Conservation (phyloP, 495 filamentous ascomycete genomes). For the Echria macrotheca region DNA sequence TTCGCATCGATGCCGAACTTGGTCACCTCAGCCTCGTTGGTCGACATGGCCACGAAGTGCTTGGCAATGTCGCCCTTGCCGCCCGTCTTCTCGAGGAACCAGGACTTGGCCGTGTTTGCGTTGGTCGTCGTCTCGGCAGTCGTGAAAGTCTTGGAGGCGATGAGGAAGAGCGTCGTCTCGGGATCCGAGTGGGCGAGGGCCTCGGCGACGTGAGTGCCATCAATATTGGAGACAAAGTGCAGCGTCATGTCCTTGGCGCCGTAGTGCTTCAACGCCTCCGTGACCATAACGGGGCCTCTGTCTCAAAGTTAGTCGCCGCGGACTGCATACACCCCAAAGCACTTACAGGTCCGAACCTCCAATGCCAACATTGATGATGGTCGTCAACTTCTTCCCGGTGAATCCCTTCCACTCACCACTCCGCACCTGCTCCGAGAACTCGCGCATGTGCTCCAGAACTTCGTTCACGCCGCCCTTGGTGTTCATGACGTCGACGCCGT, state of each 20-base stretch:
- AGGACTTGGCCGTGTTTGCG: conserved; percentile 90
- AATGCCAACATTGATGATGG: conserved; percentile 95
- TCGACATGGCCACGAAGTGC: conserved; percentile 97
- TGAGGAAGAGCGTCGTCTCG: conserved; percentile 94
- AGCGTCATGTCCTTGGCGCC: conserved; percentile 75
- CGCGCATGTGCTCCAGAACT: conserved; percentile 94
- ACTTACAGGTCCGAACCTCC: conserved; percentile 95
- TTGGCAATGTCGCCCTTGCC: conserved; percentile 83
- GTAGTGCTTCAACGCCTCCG: conserved; percentile 93
- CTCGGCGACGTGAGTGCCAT: conserved; percentile 95
- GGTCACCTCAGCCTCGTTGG: conserved; percentile 88
- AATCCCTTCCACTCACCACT: conserved; percentile 97
- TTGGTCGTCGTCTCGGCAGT: conserved; percentile 96
- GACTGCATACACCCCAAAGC: neutral
- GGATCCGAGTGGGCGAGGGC: conserved; percentile 83
- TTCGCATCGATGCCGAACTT: conserved; percentile 96
- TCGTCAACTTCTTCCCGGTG: conserved; percentile 95
- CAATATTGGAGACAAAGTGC: conserved; percentile 99
- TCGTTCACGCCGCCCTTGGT: conserved; percentile 63
- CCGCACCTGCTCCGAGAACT: conserved; percentile 89
- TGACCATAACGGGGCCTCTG: conserved; percentile 97
- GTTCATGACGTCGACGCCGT: conserved; percentile 93
- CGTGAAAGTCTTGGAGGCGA: conserved; percentile 99
- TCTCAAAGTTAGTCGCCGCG: neutral
- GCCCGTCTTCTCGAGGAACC: conserved; percentile 83